These are phyloP conservation scores for Cutaneotrichosporon cavernicola DNA, from an alignment of 1,284 basidiomycete genomes.

Conservation along the genomic window DNA sequence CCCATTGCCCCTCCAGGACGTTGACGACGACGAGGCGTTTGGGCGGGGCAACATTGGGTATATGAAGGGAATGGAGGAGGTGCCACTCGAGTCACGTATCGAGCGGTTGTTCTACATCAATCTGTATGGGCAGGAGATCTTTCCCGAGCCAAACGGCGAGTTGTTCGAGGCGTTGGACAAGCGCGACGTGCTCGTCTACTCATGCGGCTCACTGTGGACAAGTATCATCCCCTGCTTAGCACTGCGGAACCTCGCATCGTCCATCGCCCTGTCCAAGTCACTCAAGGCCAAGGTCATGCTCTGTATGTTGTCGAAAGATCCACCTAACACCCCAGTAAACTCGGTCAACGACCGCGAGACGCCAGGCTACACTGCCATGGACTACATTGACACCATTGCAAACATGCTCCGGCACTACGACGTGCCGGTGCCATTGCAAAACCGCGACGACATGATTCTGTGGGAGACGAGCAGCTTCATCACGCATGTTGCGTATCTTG, in stretches of 20 bases:
- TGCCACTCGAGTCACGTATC: constrained; percentile 66
- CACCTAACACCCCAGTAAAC: constrained; percentile 64
- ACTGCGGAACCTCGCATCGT: constrained; percentile 73
- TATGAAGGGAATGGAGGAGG: constrained; percentile 56
- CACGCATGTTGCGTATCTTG: constrained; percentile 78
- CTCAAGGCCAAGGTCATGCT: constrained; percentile 81
- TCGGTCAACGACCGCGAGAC: constrained; percentile 88
- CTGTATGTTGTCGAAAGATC: constrained; percentile 56
- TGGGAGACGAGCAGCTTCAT: constrained; percentile 55
- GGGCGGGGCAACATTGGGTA: constrained; percentile 53
- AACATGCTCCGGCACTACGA: constrained; percentile 65
- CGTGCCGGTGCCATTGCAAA: constrained; percentile 58
- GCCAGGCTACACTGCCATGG: constrained; percentile 73
- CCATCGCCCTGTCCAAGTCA: constrained; percentile 71
- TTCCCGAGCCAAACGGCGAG: constrained; percentile 80
- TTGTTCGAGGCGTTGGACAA: constrained; percentile 66
- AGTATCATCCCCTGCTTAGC: constrained; percentile 90
- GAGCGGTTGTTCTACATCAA: constrained; percentile 84
- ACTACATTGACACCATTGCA: constrained; percentile 79
- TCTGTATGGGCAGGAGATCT: constrained; percentile 84
- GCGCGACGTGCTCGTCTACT: constrained; percentile 78
- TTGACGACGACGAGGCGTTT: constrained; percentile 57
- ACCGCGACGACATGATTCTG: constrained; percentile 63
- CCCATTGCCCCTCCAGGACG: constrained; percentile 23
- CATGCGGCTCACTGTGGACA: constrained; percentile 90